A percentile compares a stretch with the other conserved stretches of the same genome.
phyloP scores from a whole-genome alignment of 169 alveolate species.

The Neospora caninum region DNA sequence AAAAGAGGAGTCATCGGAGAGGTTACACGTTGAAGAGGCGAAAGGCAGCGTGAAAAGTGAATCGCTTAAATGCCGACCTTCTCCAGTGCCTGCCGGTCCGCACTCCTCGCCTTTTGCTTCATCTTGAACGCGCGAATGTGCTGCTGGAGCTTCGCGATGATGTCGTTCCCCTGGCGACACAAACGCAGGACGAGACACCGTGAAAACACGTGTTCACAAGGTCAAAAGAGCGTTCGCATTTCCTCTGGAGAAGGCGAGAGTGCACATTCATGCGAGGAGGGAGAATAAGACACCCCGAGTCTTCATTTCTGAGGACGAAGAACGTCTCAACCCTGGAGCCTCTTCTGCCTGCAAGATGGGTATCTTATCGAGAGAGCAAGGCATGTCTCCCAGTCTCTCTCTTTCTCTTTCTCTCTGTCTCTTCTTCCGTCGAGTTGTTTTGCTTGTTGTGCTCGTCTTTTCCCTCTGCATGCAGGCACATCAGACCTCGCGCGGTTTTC shows the following conservation, averaged over 20 bases:
- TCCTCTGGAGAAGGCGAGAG: not conserved
- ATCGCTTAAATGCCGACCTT: not conserved
- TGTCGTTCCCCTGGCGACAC: conserved; percentile 16
- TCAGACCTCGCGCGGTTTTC: not conserved
- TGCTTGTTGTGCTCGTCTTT: not conserved
- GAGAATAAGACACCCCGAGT: too few relatives aligned
- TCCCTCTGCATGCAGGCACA: not conserved
- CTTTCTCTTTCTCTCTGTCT: not conserved
- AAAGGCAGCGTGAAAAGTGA: not conserved
- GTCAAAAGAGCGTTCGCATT: not conserved
- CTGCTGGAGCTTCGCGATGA: conserved; percentile 41
- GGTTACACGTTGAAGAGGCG: not conserved
- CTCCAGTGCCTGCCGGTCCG: conserved; percentile 25
- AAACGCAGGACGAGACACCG: not conserved
- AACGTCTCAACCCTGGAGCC: too few relatives aligned
- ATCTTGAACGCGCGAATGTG: conserved; percentile 24
- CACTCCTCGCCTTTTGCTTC: conserved; percentile 11
- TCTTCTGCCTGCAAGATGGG: too few relatives aligned
- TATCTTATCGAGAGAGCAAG: too few relatives aligned
- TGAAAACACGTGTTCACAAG: too few relatives aligned
- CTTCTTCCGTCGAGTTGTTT: not conserved
- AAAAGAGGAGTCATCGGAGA: not conserved
- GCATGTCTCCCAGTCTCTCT: not conserved
- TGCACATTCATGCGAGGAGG: too few relatives aligned
- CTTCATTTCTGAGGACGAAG: too few relatives aligned